Evolutionary conservation across 2,329 filamentous ascomycete species (phyloP).

Genomic region (Cercospora brassicicola): DNA sequence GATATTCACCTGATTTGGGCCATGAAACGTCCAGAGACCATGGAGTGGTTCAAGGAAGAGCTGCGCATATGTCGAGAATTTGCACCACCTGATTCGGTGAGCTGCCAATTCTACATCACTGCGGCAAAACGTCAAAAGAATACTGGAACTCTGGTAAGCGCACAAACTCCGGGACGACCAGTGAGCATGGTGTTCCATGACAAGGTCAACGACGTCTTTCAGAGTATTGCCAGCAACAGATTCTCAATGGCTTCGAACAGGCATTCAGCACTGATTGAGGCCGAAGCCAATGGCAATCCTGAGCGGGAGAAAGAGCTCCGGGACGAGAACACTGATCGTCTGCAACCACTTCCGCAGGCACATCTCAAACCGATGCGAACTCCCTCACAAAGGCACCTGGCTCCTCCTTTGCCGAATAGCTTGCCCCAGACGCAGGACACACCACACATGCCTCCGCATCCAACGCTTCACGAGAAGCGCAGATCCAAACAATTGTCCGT

Average conservation of each 20-base stretch:
- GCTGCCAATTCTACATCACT: conserved; percentile 94
- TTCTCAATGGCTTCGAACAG: conserved; percentile 51
- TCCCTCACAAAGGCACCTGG: conserved; percentile 27
- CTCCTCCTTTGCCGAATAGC: conserved; percentile 39
- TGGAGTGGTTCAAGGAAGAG: conserved; percentile 98
- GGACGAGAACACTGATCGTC: conserved; percentile 78
- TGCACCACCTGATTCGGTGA: conserved; percentile 82
- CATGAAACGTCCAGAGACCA: conserved; percentile 82
- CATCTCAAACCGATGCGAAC: conserved; percentile 40
- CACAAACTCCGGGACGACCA: conserved; percentile 54
- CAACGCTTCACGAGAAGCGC: conserved; percentile 44
- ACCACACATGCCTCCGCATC: conserved; percentile 37
- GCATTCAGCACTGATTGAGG: conserved; percentile 77
- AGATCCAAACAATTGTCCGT: conserved; percentile 45
- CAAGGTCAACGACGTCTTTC: conserved; percentile 82
- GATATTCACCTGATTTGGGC: conserved; percentile 93
- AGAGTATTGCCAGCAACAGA: conserved; percentile 76
- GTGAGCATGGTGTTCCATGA: conserved; percentile 78
- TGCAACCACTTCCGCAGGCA: conserved; percentile 73
- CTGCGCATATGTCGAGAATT: conserved; percentile 86
- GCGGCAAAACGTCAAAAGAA: conserved; percentile 61
- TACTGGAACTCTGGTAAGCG: conserved; percentile 55
- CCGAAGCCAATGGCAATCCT: conserved; percentile 75
- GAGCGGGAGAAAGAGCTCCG: conserved; percentile 78
- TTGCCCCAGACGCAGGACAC: conserved; percentile 41